These are phyloP conservation scores for Hansfordia pulvinata DNA, from an alignment of 2,329 filamentous ascomycete genomes.

Conservation along the genomic window DNA sequence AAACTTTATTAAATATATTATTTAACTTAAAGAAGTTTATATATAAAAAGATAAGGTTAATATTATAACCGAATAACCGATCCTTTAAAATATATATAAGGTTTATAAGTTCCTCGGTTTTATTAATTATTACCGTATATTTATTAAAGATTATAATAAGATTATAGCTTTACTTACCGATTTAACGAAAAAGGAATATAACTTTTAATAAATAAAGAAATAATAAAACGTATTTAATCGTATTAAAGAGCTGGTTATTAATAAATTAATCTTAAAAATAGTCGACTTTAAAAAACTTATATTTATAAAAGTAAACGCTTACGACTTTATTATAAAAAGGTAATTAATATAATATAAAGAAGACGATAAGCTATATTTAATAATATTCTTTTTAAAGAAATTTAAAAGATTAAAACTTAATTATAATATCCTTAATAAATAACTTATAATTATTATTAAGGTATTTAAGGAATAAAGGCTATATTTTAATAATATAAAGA, in stretches of 20 bases:
- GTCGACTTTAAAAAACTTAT: constrained; percentile 3
- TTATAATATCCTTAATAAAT: constrained; percentile 21
- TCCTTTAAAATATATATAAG: constrained; percentile 7
- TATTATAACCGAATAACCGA: constrained; percentile 11
- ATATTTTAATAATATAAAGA: constrained; percentile 6
- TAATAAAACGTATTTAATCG: neutral
- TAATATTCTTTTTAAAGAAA: constrained; percentile 8
- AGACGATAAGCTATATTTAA: constrained; percentile 2
- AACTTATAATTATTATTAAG: constrained; percentile 19
- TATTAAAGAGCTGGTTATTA: neutral
- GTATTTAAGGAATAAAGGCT: constrained; percentile 9
- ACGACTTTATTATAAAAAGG: constrained; percentile 5
- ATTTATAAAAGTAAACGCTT: constrained; percentile 11
- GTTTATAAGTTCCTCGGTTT: constrained; percentile 17
- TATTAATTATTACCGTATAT: constrained; percentile 17
- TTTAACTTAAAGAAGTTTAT: constrained; percentile 9
- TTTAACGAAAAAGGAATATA: constrained; percentile 5
- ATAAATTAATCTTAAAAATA: neutral
- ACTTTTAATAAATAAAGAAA: neutral
- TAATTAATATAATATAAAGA: constrained; percentile 1
- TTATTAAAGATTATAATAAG: constrained; percentile 11
- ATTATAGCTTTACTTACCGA: constrained; percentile 7
- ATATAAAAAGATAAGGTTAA: constrained; percentile 13
- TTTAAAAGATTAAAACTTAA: constrained; percentile 8
- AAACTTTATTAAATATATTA: constrained; percentile 16